Conservation (phyloP, 805 yeast genomes). For the Sugiyamaella marilandica region DNA sequence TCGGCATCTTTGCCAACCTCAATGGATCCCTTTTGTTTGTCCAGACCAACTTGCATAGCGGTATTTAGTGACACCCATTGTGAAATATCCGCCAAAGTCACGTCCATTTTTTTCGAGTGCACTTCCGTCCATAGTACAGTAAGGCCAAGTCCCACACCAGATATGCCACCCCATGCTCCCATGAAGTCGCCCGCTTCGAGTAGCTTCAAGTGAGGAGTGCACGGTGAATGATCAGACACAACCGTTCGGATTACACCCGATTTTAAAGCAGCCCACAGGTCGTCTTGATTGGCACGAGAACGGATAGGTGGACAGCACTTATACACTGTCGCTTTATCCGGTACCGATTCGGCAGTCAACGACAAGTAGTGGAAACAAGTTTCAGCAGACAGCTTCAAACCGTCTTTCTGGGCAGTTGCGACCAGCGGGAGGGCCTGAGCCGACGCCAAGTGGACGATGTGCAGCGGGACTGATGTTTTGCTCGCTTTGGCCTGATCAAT, state of each 20-base stretch:
- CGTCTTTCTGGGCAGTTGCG: constrained; percentile 50
- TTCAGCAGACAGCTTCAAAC: constrained; percentile 61
- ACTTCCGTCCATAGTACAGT: constrained; percentile 77
- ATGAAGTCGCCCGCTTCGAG: constrained; percentile 80
- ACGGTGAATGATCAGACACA: constrained; percentile 94
- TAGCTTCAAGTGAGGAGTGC: constrained; percentile 86
- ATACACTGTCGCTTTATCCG: constrained; percentile 72
- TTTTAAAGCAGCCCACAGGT: constrained; percentile 73
- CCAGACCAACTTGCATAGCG: constrained; percentile 77
- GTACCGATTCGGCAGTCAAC: constrained; percentile 70
- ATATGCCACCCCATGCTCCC: constrained; percentile 94
- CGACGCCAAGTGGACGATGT: constrained; percentile 87
- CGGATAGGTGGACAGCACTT: constrained; percentile 97
- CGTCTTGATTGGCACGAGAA: constrained; percentile 60
- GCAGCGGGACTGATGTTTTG: constrained; percentile 37
- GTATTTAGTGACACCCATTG: constrained; percentile 82
- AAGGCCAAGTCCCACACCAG: constrained; percentile 88
- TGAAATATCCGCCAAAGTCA: constrained; percentile 57
- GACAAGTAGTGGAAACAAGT: constrained; percentile 92
- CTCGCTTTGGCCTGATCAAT: constrained; percentile 38
- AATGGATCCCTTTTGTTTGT: constrained; percentile 66
- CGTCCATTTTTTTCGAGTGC: constrained; percentile 23
- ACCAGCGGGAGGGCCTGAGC: constrained; percentile 76
- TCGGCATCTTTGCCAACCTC: constrained; percentile 83
- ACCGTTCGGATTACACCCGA: constrained; percentile 66